phyloP scores from a whole-genome alignment of 257 asterid species.

The Solanum chiquidenum region DNA sequence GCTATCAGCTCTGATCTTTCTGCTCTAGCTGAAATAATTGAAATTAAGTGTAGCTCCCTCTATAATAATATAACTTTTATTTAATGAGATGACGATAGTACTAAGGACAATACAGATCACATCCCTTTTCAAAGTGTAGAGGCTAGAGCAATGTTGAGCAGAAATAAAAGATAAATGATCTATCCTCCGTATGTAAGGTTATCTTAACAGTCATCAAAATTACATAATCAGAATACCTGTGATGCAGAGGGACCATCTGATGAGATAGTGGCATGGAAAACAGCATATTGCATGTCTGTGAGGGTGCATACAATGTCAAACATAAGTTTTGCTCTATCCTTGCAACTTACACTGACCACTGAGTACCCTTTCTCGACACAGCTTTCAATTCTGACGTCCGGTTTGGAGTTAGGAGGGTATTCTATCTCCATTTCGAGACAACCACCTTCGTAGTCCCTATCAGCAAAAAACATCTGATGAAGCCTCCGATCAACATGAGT shows the following conservation, averaged over 20 bases:
- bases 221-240: conserved; percentile 39
- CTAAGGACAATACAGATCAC: neutral
- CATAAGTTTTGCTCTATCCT: conserved; percentile 89
- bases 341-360: conserved; percentile 82
- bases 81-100: neutral
- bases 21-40: neutral
- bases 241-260: conserved; percentile 85
- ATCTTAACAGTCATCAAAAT: neutral
- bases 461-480: conserved; percentile 84
- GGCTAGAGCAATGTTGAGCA: neutral
- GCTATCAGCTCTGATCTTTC: neutral
- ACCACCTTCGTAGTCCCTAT: conserved; percentile 69
- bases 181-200: neutral
- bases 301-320: conserved; percentile 96
- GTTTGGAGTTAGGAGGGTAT: conserved; percentile 23
- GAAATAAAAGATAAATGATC: neutral
- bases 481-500: conserved; percentile 82
- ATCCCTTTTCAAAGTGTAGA: neutral
- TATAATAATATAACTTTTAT: neutral
- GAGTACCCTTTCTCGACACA: conserved; percentile 86
- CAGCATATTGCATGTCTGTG: conserved; percentile 85
- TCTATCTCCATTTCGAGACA: conserved; percentile 19
- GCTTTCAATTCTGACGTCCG: conserved; percentile 54
- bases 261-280: conserved; percentile 80
- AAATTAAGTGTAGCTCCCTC: neutral